These are phyloP conservation scores for Alectoria sarmentosa DNA, from an alignment of 495 filamentous ascomycete species.

Conservation along the genomic window DNA sequence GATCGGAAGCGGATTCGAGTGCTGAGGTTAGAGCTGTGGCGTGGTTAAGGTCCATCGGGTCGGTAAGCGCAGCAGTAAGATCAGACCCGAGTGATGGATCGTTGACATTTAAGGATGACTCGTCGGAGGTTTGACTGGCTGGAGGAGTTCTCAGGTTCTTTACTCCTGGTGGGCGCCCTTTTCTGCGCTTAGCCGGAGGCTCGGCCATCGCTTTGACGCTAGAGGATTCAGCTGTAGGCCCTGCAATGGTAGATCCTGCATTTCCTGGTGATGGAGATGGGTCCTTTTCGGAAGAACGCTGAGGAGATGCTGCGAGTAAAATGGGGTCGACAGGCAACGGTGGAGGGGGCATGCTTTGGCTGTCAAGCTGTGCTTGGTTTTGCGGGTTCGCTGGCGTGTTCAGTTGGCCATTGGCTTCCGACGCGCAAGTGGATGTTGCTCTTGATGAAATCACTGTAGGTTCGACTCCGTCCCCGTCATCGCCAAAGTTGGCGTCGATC, in stretches of 20 bases:
- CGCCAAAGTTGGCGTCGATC: constrained; percentile 24
- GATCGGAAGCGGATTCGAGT: constrained; percentile 19
- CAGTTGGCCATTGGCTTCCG: background rate
- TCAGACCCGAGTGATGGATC: constrained; percentile 35
- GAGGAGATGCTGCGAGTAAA: constrained; percentile 17
- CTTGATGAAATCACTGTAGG: constrained; percentile 18
- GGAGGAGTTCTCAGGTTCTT: constrained; percentile 7
- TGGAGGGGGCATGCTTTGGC: constrained; percentile 27
- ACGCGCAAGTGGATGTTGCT: constrained; percentile 14
- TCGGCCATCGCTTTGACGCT: background rate
- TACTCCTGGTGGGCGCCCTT: constrained; percentile 7
- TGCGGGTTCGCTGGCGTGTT: constrained; percentile 14
- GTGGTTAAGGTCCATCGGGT: constrained; percentile 41
- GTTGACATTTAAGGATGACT: constrained; percentile 28
- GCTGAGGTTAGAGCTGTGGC: constrained; percentile 31
- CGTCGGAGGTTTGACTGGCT: constrained; percentile 27
- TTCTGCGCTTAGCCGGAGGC: constrained; percentile 15
- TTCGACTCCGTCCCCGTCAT: constrained; percentile 23
- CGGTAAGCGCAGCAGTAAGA: constrained; percentile 42
- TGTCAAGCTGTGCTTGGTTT: constrained; percentile 19
- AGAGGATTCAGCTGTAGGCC: background rate
- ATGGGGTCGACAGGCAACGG: constrained; percentile 31
- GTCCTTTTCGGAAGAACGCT: background rate
- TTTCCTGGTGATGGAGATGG: background rate
- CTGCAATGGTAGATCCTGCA: background rate